phyloP scores from a whole-genome alignment of 306 rosid genomes.

The Ziziphus jujuba region DNA sequence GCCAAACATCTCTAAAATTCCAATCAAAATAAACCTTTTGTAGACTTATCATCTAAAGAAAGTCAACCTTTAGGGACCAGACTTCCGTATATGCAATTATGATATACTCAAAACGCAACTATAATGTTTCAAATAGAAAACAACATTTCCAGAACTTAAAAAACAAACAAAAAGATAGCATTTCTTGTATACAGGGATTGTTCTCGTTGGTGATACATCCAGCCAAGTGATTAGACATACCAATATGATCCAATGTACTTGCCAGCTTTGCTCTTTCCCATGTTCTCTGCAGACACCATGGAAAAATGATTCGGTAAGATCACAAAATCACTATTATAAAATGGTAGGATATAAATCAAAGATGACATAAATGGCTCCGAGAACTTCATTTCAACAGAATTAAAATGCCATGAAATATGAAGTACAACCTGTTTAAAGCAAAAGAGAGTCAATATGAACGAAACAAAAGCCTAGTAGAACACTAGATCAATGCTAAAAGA shows the following conservation, averaged over 20 bases:
- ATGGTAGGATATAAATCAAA: not conserved
- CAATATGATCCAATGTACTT: conserved; percentile 76
- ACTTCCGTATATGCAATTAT: too few species aligned
- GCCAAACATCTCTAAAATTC: not conserved
- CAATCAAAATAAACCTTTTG: not conserved
- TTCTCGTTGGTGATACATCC: conserved; percentile 10
- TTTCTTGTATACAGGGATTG: not conserved
- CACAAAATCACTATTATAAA: not conserved
- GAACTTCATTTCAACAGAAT: conserved; percentile 2
- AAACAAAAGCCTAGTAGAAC: not conserved
- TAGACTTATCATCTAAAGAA: too few species aligned
- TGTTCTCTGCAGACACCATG: conserved; percentile 68
- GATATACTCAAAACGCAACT: too few species aligned
- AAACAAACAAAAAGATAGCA: too few species aligned
- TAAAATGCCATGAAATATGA: not conserved
- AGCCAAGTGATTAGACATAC: conserved; percentile 46
- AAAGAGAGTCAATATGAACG: too few species aligned
- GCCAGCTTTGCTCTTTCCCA: conserved; percentile 98
- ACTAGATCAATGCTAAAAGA: not conserved
- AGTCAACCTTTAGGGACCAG: too few species aligned
- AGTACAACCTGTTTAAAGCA: not conserved
- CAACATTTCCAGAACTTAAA: too few species aligned
- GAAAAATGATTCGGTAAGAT: not conserved
- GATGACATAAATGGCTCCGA: not conserved
- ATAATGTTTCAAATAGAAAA: too few species aligned